Conservation (phyloP, 805 yeast genomes). For the Wickerhamomyces mucosus region DNA sequence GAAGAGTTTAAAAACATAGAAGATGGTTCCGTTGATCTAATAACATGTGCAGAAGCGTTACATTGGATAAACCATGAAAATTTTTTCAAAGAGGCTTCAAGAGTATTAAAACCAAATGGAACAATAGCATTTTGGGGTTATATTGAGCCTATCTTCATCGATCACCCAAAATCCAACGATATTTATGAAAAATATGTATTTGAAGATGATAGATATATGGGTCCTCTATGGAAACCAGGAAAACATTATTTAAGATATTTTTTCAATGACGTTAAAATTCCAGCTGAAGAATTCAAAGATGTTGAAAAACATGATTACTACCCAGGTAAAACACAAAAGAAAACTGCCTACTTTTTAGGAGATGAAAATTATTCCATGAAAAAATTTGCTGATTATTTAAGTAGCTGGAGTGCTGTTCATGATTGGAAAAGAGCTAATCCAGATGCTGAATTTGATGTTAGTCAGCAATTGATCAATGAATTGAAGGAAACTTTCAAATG, state of each 20-base stretch:
- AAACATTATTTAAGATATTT: constrained; percentile 36
- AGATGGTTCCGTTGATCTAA: constrained; percentile 43
- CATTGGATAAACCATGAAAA: constrained; percentile 68
- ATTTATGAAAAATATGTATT: constrained; percentile 45
- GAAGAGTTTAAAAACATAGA: constrained; percentile 21
- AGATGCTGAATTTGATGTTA: constrained; percentile 32
- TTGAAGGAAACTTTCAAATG: constrained; percentile 36
- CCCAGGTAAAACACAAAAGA: constrained; percentile 15
- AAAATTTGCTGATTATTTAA: constrained; percentile 40
- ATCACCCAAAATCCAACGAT: constrained; percentile 43
- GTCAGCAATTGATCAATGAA: constrained; percentile 36
- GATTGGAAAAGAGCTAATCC: constrained; percentile 41
- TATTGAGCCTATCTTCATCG: constrained; percentile 56
- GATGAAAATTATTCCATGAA: constrained; percentile 34
- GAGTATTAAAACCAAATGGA: constrained; percentile 49
- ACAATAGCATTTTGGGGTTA: constrained; percentile 76
- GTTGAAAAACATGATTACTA: constrained; percentile 26
- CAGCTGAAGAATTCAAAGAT: constrained; percentile 33
- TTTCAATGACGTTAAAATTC: constrained; percentile 34
- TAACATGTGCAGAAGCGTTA: constrained; percentile 76
- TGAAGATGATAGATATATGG: constrained; percentile 36
- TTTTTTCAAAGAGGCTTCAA: constrained; percentile 40
- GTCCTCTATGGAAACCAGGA: constrained; percentile 70
- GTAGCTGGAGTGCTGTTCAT: constrained; percentile 62
- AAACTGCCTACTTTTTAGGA: constrained; percentile 25